Conservation (phyloP, 352 stramenopile species). For the Phytophthora hibernalis region DNA sequence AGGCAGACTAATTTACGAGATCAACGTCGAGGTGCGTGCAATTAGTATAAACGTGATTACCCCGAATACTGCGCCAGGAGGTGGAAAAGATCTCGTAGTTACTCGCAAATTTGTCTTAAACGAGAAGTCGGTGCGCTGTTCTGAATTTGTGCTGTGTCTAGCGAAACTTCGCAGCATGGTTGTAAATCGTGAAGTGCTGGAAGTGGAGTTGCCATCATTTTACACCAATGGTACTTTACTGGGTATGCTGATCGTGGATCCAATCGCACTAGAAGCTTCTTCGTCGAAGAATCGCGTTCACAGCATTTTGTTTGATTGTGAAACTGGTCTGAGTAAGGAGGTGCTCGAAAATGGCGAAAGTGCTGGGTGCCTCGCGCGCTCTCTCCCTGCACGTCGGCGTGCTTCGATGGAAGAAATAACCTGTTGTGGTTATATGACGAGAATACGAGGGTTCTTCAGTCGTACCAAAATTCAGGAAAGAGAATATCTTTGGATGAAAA, state of each 20-base stretch:
- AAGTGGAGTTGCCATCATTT: conserved; percentile 32
- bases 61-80: conserved; percentile 9
- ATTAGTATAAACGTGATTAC: conserved; percentile 56
- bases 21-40: conserved; percentile 42
- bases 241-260: conserved; percentile 29
- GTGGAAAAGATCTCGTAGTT: conserved; percentile 22
- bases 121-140: conserved; percentile 36
- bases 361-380: conserved; percentile 12
- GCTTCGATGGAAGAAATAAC: conserved; percentile 64
- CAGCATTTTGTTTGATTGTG: conserved; percentile 60
- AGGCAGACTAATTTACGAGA: conserved; percentile 62
- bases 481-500: conserved; percentile 50
- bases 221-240: conserved; percentile 43
- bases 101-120: conserved; percentile 46
- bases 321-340: conserved; percentile 36
- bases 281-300: conserved; percentile 34
- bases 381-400: conserved; percentile 32
- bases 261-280: neutral
- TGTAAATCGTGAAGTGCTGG: conserved; percentile 6
- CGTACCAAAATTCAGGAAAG: conserved; percentile 55
- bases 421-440: conserved; percentile 51
- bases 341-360: neutral
- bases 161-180: conserved; percentile 16
- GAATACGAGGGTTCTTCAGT: conserved; percentile 36
- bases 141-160: conserved; percentile 19